Evolutionary conservation across 2,329 filamentous ascomycete species (phyloP).

Genomic region (Cladosporium cucumerinum): DNA sequence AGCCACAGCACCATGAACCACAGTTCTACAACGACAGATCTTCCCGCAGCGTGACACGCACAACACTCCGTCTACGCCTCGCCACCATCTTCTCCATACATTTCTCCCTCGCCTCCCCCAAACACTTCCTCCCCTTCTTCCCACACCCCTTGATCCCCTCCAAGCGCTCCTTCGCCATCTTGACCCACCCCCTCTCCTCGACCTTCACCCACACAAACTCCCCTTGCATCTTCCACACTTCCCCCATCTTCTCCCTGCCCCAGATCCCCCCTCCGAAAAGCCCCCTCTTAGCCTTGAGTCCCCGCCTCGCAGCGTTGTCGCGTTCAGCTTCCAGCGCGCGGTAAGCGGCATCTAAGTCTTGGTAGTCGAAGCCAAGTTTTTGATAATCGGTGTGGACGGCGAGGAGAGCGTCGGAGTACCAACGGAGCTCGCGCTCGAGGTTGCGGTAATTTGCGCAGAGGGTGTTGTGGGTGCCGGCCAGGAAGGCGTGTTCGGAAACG

Average conservation of each 20-base stretch:
- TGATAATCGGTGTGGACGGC: neutral
- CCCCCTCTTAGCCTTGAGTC: neutral
- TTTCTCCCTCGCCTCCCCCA: neutral
- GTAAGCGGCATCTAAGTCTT: neutral
- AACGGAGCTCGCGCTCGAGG: neutral
- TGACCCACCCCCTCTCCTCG: neutral
- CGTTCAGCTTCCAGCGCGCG: neutral
- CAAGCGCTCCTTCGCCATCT: neutral
- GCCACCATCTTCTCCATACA: neutral
- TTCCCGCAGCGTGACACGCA: neutral
- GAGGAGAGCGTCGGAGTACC: neutral
- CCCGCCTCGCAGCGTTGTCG: neutral
- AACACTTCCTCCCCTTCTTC: neutral
- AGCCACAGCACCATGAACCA: neutral
- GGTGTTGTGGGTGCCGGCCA: constrained; percentile 2
- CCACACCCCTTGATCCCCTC: neutral
- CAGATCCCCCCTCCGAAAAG: neutral
- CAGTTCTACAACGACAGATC: neutral
- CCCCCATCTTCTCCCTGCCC: neutral
- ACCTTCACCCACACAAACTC: constrained; percentile 7
- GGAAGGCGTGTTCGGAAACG: neutral
- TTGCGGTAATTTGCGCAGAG: neutral
- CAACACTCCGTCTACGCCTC: neutral
- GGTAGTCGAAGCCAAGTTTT: neutral
- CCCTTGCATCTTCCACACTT: neutral